These are phyloP conservation scores for Candida berthetii DNA, from an alignment of 805 yeast species.

Conservation along the genomic window DNA sequence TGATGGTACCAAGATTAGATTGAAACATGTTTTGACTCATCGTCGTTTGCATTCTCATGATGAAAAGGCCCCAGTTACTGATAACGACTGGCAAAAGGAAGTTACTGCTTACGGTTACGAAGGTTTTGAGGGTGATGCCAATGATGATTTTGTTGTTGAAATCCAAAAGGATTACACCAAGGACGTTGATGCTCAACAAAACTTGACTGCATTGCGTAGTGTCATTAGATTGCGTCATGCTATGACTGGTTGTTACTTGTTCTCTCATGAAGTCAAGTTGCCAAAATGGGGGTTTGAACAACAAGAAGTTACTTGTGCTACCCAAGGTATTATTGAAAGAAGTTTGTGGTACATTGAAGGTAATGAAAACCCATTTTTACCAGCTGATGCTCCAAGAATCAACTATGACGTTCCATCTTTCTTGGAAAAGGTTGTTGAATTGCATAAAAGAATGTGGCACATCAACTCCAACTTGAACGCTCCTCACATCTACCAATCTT, in stretches of 20 bases:
- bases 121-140: constrained; percentile 76
- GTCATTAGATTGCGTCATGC: constrained; percentile 74
- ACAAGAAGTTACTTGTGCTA: constrained; percentile 79
- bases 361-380: constrained; percentile 46
- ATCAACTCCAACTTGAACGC: constrained; percentile 64
- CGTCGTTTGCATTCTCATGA: constrained; percentile 81
- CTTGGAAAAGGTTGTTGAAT: constrained; percentile 55
- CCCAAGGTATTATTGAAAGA: constrained; percentile 55
- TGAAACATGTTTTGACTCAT: constrained; percentile 49
- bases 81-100: constrained; percentile 80
- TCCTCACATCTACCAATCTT: constrained; percentile 66
- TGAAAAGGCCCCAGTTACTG: constrained; percentile 71
- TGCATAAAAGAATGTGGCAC: constrained; percentile 73
- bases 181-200: constrained; percentile 44
- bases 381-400: constrained; percentile 37
- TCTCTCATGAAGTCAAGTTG: constrained; percentile 67
- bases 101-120: constrained; percentile 71
- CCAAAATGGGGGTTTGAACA: constrained; percentile 85
- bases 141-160: constrained; percentile 77
- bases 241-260: constrained; percentile 70
- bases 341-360: constrained; percentile 72
- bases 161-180: constrained; percentile 50
- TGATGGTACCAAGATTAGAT: constrained; percentile 67
- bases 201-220: constrained; percentile 61
- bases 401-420: constrained; percentile 50